These are phyloP conservation scores for Marvania coccoides DNA, from an alignment of 139 green algal species.

Conservation along the genomic window DNA sequence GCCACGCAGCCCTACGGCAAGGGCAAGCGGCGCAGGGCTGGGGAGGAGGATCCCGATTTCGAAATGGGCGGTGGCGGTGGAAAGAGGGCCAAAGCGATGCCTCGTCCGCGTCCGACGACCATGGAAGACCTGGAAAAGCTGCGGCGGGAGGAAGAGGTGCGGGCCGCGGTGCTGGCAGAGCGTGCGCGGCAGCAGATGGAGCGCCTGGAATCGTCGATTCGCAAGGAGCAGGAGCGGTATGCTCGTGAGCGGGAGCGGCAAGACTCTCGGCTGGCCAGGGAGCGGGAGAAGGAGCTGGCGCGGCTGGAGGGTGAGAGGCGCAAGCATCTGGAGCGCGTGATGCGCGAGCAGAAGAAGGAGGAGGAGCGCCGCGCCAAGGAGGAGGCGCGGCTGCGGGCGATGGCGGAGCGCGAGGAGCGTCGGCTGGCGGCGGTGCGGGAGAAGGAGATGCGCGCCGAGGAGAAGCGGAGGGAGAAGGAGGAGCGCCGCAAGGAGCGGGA, in stretches of 20 bases:
- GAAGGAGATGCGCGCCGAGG: conserved; percentile 22
- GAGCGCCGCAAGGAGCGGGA: conserved; percentile 64
- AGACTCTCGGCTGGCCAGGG: conserved; percentile 13
- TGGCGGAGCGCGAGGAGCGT: conserved; percentile 29
- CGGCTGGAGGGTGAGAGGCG: conserved; percentile 32
- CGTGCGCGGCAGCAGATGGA: conserved; percentile 13
- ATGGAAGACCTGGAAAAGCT: background rate
- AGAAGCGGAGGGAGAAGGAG: conserved; percentile 17
- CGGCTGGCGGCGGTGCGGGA: conserved; percentile 25
- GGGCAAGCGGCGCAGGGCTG: background rate
- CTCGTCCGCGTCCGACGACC: background rate
- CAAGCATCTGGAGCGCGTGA: conserved; percentile 24
- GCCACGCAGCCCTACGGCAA: background rate
- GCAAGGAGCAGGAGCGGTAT: conserved; percentile 22
- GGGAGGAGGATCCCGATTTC: conserved; percentile 17
- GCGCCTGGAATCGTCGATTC: conserved; percentile 11
- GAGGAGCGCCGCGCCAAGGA: conserved; percentile 31
- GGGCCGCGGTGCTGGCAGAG: conserved; percentile 13
- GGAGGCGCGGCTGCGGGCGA: conserved; percentile 10
- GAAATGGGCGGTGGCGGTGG: background rate
- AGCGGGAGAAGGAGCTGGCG: conserved; percentile 34
- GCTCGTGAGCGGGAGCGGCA: conserved; percentile 19
- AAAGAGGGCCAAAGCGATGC: background rate
- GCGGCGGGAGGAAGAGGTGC: background rate
- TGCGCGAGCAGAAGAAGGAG: conserved; percentile 31